Percentiles rank a stretch among this genome's conserved stretches.
Conservation (phyloP, 2,329 filamentous ascomycete species). For the Phoma herbarum region DNA sequence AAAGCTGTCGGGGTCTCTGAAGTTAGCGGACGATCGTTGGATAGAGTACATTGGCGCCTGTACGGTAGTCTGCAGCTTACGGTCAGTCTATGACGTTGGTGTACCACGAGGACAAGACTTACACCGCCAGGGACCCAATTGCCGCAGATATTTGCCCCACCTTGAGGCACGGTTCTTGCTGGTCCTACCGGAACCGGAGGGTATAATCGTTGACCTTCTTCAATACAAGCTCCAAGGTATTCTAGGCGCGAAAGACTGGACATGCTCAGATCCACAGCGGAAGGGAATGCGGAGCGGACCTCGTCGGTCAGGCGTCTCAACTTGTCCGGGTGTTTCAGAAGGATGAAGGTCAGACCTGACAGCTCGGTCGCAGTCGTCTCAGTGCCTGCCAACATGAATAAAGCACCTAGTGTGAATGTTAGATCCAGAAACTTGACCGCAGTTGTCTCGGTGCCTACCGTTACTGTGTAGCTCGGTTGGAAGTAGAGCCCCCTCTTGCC, state of each 20-base stretch:
- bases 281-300: conserved; percentile 21
- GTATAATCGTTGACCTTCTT: conserved; percentile 56
- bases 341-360: conserved; percentile 37
- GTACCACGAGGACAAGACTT: not conserved
- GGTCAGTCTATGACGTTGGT: not conserved
- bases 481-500: not conserved
- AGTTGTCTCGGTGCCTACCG: conserved; percentile 38
- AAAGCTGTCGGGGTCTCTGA: not conserved
- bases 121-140: conserved; percentile 41
- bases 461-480: not conserved
- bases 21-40: not conserved
- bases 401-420: conserved; percentile 28
- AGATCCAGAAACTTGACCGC: conserved; percentile 33
- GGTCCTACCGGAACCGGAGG: conserved; percentile 53
- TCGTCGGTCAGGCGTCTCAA: conserved; percentile 32
- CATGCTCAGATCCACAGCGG: conserved; percentile 32
- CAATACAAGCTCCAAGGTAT: conserved; percentile 55
- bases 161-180: conserved; percentile 37
- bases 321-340: conserved; percentile 29
- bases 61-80: not conserved
- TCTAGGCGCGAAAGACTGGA: conserved; percentile 28
- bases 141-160: conserved; percentile 32
- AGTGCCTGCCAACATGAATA: conserved; percentile 40
- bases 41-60: not conserved
- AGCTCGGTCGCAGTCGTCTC: conserved; percentile 41